A percentile compares a stretch with the other conserved stretches of the same genome.
phyloP scores from a whole-genome alignment of 352 stramenopile species.

The Elongisporangium senticosum region DNA sequence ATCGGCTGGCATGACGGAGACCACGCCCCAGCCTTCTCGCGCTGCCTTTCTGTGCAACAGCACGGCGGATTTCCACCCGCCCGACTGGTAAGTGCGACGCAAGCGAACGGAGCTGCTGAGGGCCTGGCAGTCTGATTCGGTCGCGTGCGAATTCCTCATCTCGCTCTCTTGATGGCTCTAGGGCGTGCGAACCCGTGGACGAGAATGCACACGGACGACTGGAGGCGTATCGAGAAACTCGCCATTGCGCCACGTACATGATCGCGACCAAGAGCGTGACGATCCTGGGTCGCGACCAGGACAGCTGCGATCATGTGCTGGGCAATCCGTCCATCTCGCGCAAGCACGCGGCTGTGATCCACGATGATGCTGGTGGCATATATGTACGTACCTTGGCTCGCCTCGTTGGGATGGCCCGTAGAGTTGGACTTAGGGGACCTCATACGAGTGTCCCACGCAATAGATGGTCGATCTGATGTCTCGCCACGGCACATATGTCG shows the following conservation, averaged over 20 bases:
- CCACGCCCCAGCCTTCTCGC: constrained; percentile 32
- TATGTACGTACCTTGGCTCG: constrained; percentile 41
- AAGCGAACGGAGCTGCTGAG: neutral
- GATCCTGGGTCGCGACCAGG: constrained; percentile 80
- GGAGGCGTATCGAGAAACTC: constrained; percentile 68
- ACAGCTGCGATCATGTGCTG: constrained; percentile 81
- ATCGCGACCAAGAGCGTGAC: constrained; percentile 78
- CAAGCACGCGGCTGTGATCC: constrained; percentile 84
- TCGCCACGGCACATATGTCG: constrained; percentile 80
- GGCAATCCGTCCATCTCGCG: constrained; percentile 83
- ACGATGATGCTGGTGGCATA: constrained; percentile 73
- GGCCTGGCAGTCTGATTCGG: neutral
- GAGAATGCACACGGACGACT: constrained; percentile 62
- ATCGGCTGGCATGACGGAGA: constrained; percentile 17
- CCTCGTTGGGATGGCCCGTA: neutral
- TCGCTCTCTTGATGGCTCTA: constrained; percentile 8
- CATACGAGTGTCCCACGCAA: constrained; percentile 2
- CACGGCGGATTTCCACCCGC: constrained; percentile 73
- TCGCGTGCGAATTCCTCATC: neutral
- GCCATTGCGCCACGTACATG: constrained; percentile 84
- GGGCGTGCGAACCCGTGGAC: constrained; percentile 62
- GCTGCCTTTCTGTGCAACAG: constrained; percentile 73
- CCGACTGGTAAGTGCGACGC: constrained; percentile 47
- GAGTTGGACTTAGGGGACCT: neutral
- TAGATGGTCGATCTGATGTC: constrained; percentile 89